Percentiles rank a stretch among this genome's conserved stretches.
Evolutionary conservation across 2,329 filamentous ascomycete species (phyloP).

Genomic region (Claviceps fusiformis): DNA sequence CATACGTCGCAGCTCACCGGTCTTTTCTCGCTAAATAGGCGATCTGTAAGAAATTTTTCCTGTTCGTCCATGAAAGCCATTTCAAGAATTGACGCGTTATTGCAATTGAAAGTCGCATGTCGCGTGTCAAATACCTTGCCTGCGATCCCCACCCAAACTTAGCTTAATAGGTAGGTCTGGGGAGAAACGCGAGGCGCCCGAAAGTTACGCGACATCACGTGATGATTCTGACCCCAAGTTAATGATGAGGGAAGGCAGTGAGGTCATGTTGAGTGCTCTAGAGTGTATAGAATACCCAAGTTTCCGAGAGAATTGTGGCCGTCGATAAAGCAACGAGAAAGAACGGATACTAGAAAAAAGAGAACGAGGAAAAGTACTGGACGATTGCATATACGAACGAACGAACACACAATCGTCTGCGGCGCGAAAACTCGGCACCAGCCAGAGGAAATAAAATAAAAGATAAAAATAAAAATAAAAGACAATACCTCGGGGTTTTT

Average conservation of each 20-base stretch:
- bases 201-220: constrained; percentile 24
- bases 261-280: background rate
- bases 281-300: background rate
- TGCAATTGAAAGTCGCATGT: background rate
- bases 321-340: background rate
- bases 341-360: background rate
- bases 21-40: constrained; percentile 62
- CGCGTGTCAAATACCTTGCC: background rate
- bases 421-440: background rate
- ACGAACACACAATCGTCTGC: background rate
- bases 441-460: background rate
- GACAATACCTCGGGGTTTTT: background rate
- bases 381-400: background rate
- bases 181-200: background rate
- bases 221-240: constrained; percentile 4
- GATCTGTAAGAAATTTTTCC: constrained; percentile 58
- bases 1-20: constrained; percentile 37
- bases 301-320: too few relatives aligned
- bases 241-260: background rate
- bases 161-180: too few relatives aligned
- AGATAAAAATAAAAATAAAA: background rate
- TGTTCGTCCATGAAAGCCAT: constrained; percentile 41
- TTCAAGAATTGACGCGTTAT: background rate
- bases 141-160: background rate
- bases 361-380: background rate